Evolutionary conservation across 345 rosid species (phyloP).

Genomic region (Noccaea caerulescens): DNA sequence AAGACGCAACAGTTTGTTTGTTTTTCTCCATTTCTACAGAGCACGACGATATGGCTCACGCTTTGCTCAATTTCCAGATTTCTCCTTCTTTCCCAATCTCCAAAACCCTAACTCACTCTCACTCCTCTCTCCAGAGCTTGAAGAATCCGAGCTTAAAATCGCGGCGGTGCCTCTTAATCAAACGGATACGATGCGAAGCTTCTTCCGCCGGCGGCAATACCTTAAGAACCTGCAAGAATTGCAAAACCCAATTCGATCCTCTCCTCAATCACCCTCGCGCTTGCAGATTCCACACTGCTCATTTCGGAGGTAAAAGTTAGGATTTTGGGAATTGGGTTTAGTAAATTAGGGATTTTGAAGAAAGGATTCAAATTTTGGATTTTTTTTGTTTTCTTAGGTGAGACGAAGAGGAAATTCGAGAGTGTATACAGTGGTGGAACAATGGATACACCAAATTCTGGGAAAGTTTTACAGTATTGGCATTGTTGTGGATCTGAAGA

Average conservation of each 20-base stretch:
- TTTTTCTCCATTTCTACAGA: conserved; percentile 10
- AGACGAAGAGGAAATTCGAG: conserved; percentile 93
- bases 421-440: conserved; percentile 84
- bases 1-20: background rate
- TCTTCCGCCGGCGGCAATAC: conserved; percentile 17
- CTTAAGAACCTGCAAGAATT: conserved; percentile 80
- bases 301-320: conserved; percentile 73
- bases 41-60: conserved; percentile 18
- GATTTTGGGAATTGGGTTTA: background rate
- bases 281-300: conserved; percentile 89
- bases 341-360: conserved; percentile 5
- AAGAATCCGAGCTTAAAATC: conserved; percentile 16
- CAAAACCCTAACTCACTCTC: conserved; percentile 13
- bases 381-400: conserved; percentile 53
- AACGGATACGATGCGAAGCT: conserved; percentile 19
- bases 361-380: background rate
- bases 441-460: conserved; percentile 78
- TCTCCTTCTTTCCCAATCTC: background rate
- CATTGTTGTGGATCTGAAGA: conserved; percentile 97
- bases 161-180: conserved; percentile 5
- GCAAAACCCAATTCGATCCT: conserved; percentile 93
- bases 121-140: background rate
- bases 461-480: conserved; percentile 78
- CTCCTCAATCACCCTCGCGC: conserved; percentile 72
- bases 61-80: conserved; percentile 18